Base-by-base conservation (phyloP, 768 basidiomycete species). In the Mycena leptocephala region DNA sequence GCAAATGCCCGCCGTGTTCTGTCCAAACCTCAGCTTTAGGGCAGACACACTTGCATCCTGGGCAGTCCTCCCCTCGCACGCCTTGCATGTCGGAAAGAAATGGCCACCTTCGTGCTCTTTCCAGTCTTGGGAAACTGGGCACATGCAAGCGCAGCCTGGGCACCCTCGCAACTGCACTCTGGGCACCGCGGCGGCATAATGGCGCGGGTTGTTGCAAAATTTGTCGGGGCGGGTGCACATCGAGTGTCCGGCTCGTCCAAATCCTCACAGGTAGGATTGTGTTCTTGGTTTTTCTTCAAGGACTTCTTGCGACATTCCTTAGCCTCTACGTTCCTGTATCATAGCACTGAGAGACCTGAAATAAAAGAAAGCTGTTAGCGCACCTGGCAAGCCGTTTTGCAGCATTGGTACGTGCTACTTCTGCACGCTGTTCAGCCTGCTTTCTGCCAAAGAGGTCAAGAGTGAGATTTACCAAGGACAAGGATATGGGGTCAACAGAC, bases 91-190 rank as follows among this genome's bases (percentile, higher is more conserved):
- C 7, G 65, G 65, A 16, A 66, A 66, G 22, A 66, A 66, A 24
- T 66, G 65, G 2, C 46, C 65, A 14, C 30, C 65, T 1, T 11
- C 9, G 26, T 66, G 65, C 20, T 66, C 65, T 5, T 32, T 2
- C 65, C 65, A 66, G 3, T 48, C 33, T 16, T 8, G 2, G 46
- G 65, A 66, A 7, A 16, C 4, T 8, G 0, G 22, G 46, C 65
- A 66, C 65, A 66, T 66, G 48, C 65, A 66, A 14, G 65, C 48
- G 33, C 65, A 66, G 2, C n/a, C n/a, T n/a, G n/a, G n/a, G n/a
- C n/a, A n/a, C n/a, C n/a, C n/a, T n/a, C n/a, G n/a, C n/a, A n/a
- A 41, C 64, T 6, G 11, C 20, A 48, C 10, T 26, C 3, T 5
- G 24, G 24, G 53, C 53, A 55, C 10, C 53, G 53, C 26, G 0